Evolutionary conservation across 2,329 filamentous ascomycete species (phyloP).

Genomic region (Metarhizium guizhouense): DNA sequence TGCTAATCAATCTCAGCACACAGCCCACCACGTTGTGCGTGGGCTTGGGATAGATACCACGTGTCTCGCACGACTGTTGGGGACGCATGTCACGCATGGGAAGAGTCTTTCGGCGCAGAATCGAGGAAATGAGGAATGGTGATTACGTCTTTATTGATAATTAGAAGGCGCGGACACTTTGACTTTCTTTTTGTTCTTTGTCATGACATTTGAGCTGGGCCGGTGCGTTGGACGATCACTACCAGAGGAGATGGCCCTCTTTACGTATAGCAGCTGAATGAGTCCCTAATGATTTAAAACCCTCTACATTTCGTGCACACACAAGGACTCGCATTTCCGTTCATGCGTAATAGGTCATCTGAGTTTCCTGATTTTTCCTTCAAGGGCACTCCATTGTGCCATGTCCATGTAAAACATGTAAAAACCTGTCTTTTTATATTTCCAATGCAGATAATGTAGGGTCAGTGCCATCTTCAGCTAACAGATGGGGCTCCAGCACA

Average conservation of each 20-base stretch:
- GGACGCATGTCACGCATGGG: conserved; percentile 24
- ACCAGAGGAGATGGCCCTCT: conserved; percentile 20
- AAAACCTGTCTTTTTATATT: too few species aligned
- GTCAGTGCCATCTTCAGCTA: too few species aligned
- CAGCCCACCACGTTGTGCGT: conserved; percentile 16
- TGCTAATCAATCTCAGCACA: conserved; percentile 46
- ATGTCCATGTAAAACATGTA: too few species aligned
- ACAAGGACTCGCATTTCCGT: neutral
- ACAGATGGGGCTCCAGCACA: too few species aligned
- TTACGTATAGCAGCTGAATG: conserved; percentile 27
- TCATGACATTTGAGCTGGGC: conserved; percentile 26
- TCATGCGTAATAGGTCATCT: too few species aligned
- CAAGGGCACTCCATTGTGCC: too few species aligned
- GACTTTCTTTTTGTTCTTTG: conserved; percentile 31
- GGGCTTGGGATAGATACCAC: conserved; percentile 23
- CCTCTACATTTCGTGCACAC: neutral
- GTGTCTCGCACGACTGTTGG: conserved; percentile 24
- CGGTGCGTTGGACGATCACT: conserved; percentile 29
- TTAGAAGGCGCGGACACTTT: conserved; percentile 31
- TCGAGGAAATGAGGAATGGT: conserved; percentile 24
- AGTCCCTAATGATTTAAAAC: conserved; percentile 22
- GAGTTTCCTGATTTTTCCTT: too few species aligned
- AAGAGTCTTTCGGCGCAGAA: conserved; percentile 17
- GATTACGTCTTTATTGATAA: conserved; percentile 25
- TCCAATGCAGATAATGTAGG: too few species aligned